A percentile compares a stretch with the other conserved stretches of the same genome.
Evolutionary conservation across 1,284 basidiomycete species (phyloP).

Genomic region (Ganoderma leucocontextum): DNA sequence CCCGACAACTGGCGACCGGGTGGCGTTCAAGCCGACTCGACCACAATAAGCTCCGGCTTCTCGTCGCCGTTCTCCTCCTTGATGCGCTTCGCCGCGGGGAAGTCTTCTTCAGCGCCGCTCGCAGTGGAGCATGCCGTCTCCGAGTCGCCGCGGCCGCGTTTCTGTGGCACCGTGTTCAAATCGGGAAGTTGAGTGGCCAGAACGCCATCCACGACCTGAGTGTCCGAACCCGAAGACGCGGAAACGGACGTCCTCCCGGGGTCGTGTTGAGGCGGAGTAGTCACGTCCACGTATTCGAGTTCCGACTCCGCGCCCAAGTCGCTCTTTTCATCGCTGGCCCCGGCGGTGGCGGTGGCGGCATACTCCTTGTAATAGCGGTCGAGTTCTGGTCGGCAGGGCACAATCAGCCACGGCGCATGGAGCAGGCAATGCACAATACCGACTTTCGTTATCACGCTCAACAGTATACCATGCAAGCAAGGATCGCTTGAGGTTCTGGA

Average conservation of each 20-base stretch:
- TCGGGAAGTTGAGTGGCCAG: background rate
- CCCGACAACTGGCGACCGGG: background rate
- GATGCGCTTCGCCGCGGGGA: background rate
- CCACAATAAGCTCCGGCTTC: background rate
- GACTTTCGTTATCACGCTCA: background rate
- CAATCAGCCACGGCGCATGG: background rate
- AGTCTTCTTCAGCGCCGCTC: background rate
- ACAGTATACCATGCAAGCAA: background rate
- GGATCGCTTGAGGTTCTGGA: background rate
- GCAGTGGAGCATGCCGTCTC: background rate
- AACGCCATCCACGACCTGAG: background rate
- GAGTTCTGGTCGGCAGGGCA: background rate
- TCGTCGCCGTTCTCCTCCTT: background rate
- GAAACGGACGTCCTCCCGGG: background rate
- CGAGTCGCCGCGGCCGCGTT: background rate
- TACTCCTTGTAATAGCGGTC: conserved; percentile 5
- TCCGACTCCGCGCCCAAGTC: background rate
- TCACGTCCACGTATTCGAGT: background rate
- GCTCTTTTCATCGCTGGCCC: background rate
- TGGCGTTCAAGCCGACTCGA: background rate
- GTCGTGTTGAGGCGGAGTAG: background rate
- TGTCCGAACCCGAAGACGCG: background rate
- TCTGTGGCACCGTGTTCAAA: background rate
- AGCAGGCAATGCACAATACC: background rate
- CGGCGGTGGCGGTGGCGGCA: background rate